Evolutionary conservation across 768 basidiomycete genomes (phyloP), one percentile per base, ranked within the genome.

Genomic region (Macrolepiota albuminosa): DNA sequence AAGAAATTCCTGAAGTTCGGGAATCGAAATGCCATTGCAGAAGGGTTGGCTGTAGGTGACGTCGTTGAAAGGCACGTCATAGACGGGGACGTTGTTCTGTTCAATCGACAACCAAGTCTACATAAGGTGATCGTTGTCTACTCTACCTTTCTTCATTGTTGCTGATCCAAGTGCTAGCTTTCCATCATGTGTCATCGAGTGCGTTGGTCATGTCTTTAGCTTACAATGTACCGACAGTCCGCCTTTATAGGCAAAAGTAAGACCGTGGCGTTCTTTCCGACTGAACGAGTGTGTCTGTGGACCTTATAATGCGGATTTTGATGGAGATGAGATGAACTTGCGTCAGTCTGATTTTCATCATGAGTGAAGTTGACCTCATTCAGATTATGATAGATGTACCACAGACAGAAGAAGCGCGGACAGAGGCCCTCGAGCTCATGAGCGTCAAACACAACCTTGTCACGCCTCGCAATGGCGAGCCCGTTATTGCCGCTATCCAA

Each of bases 241-340:
- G 21, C 21, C 29, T 18, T 39, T 59, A 3, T 49, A 87, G 86
- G 87, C 85, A 46, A 96, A 96, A 81, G 84, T 99, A 57, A 82
- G 97, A 34, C 97, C 97, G 26, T 99, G 97, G 97, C 80, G 96
- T 64, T 91, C 97, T 1, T 98, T 99, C 78, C 84, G 97, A 36
- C 76, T 99, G 58, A 99, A 99, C 69, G 97, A 99, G 71, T 99
- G 97, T 84, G 97, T 98, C 9, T 99, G 97, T 74, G 95, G 93
- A 50, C 97, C 97, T 8, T 98, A 98, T 75, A 98, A 98, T 69
- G 97, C 97, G 52, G 97, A 99, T 79, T 99, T 99, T 64, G 97
- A 99, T 71, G 97, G 97, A 62, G 97, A 99, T 71, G 97, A 99
- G 72, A 99, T 99, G 97, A 99, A 99, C 75, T 78, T 99, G 67